These are phyloP conservation scores for Senna tora DNA, from an alignment of 306 rosid genomes.

Conservation along the genomic window DNA sequence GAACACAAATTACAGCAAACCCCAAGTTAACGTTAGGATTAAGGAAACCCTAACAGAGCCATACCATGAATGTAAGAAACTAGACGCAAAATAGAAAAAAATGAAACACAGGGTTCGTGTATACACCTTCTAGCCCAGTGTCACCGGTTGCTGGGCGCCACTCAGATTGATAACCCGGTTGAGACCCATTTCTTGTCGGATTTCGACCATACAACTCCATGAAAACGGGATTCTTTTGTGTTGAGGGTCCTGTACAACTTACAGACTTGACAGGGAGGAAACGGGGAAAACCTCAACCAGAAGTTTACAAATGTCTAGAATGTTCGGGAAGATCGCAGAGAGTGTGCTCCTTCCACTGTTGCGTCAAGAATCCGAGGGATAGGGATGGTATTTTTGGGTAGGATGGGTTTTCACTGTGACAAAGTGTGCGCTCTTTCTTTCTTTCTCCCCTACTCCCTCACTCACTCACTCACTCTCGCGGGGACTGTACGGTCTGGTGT, in stretches of 20 bases:
- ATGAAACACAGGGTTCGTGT: neutral
- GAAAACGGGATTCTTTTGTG: neutral
- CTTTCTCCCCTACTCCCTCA: neutral
- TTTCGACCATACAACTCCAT: slow-evolving; percentile 77
- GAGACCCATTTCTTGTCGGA: slow-evolving; percentile 64
- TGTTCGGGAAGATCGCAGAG: slow-evolving; percentile 50
- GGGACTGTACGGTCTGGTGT: slow-evolving; percentile 55
- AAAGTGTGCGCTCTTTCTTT: slow-evolving; percentile 28
- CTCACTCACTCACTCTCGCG: slow-evolving; percentile 1
- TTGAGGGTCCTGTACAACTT: slow-evolving; percentile 35
- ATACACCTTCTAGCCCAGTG: slow-evolving; percentile 65
- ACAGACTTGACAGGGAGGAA: slow-evolving; percentile 12
- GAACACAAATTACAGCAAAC: slow-evolving; percentile 34
- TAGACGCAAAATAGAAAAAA: neutral
- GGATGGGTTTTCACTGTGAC: slow-evolving; percentile 43
- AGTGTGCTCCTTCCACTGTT: slow-evolving; percentile 28
- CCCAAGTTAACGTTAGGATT: slow-evolving; percentile 43
- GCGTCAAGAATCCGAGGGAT: slow-evolving; percentile 35
- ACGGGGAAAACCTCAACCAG: slow-evolving; percentile 11
- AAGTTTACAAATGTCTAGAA: slow-evolving; percentile 38
- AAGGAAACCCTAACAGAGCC: slow-evolving; percentile 50
- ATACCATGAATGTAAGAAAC: neutral
- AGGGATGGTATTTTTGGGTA: too few relatives aligned
- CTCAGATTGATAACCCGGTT: slow-evolving; percentile 57
- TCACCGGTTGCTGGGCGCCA: slow-evolving; percentile 64